phyloP scores from a whole-genome alignment of 768 basidiomycete genomes.

The Naganishia onofrii region DNA sequence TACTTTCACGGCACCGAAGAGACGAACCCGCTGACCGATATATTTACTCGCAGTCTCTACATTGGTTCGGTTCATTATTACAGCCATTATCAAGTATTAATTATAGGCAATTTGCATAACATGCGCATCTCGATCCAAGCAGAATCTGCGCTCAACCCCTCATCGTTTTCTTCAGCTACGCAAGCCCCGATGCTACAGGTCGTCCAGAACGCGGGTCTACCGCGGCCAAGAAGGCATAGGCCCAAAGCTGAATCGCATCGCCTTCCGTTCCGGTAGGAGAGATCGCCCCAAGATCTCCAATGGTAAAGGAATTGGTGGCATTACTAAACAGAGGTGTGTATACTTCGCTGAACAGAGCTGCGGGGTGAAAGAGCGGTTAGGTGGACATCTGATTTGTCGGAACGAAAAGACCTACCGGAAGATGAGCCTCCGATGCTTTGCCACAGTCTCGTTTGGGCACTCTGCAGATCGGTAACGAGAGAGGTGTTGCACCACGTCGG shows the following conservation, averaged over 20 bases:
- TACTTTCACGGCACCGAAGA: too few species aligned
- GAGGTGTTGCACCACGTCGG: conserved; percentile 55
- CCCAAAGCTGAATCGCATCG: conserved; percentile 54
- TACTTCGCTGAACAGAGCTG: conserved; percentile 55
- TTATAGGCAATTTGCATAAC: too few species aligned
- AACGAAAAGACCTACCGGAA: not conserved
- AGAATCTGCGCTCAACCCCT: not conserved
- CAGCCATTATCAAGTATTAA: too few species aligned
- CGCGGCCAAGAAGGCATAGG: conserved; percentile 56
- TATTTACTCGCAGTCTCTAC: too few species aligned
- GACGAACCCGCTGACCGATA: too few species aligned
- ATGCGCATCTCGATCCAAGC: not conserved
- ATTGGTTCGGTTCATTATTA: too few species aligned
- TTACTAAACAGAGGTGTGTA: conserved; percentile 55
- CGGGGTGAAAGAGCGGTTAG: not conserved
- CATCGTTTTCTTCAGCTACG: not conserved
- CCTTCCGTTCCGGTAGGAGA: conserved; percentile 56
- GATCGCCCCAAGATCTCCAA: conserved; percentile 54
- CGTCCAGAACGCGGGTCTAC: conserved; percentile 47
- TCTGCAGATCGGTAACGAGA: conserved; percentile 50
- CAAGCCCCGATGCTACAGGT: conserved; percentile 32
- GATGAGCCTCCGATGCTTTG: conserved; percentile 53
- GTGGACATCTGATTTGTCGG: not conserved
- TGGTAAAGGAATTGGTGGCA: conserved; percentile 51
- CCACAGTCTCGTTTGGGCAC: conserved; percentile 55